Percentiles rank a stretch among this genome's conserved stretches.
These are phyloP conservation scores for Colletotrichum sp. DNA, from an alignment of 2,329 filamentous ascomycete species.

Conservation along the genomic window DNA sequence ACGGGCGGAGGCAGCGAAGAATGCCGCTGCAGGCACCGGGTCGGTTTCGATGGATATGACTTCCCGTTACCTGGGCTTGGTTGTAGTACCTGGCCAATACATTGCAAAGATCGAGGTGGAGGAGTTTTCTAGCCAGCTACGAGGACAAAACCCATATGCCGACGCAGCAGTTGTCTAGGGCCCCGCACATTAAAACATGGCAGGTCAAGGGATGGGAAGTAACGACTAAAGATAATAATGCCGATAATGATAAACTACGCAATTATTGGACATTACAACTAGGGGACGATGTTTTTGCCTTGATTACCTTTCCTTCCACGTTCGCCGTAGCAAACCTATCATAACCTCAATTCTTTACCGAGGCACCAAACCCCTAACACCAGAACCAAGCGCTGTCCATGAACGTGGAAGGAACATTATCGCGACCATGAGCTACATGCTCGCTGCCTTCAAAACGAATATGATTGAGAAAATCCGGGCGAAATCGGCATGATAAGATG, in stretches of 20 bases:
- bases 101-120: conserved; percentile 90
- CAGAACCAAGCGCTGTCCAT: background rate
- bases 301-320: background rate
- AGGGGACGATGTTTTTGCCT: background rate
- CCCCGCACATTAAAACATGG: background rate
- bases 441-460: background rate
- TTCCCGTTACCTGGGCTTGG: conserved; percentile 84
- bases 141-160: conserved; percentile 12
- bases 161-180: background rate
- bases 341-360: conserved; percentile 5
- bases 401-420: background rate
- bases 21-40: conserved; percentile 36
- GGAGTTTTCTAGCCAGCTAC: conserved; percentile 67
- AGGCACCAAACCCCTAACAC: conserved; percentile 4
- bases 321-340: background rate
- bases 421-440: background rate
- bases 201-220: background rate
- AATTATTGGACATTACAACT: background rate
- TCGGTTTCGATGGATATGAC: conserved; percentile 73
- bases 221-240: background rate
- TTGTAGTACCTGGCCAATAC: conserved; percentile 87
- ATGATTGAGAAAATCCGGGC: background rate
- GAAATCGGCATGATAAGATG: background rate
- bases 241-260: background rate
- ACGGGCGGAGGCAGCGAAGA: conserved; percentile 39